Conservation (phyloP, 202 grass and related monocot genomes). For the Bolboschoenoplectus hybrid region DNA sequence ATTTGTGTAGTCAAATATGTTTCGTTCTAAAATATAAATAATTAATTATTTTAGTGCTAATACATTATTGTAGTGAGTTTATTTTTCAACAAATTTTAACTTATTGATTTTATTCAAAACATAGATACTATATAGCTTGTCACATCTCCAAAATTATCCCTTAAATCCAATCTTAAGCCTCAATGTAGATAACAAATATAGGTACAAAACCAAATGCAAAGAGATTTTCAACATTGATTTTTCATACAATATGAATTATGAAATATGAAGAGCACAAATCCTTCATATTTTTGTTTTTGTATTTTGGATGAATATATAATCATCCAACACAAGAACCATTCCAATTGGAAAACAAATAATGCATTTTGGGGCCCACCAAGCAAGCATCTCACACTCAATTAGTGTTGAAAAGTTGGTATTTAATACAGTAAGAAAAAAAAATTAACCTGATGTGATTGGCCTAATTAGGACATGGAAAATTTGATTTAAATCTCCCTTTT, state of each 20-base stretch:
- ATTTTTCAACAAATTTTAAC: background rate
- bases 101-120: background rate
- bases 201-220: background rate
- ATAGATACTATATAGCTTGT: background rate
- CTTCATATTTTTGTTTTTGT: background rate
- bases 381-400: background rate
- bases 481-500: slow-evolving; percentile 13
- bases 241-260: background rate
- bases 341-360: background rate
- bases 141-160: background rate
- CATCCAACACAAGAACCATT: background rate
- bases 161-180: too few species aligned
- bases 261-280: background rate
- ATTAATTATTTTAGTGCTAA: background rate
- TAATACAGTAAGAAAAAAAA: background rate
- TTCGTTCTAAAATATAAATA: background rate
- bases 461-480: background rate
- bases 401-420: background rate
- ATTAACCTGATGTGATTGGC: background rate
- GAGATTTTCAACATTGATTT: background rate
- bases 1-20: background rate
- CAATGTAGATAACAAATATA: too few species aligned
- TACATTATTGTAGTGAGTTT: background rate
- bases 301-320: background rate
- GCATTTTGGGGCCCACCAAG: background rate